phyloP scores from a whole-genome alignment of 768 basidiomycete genomes.

The Psilocybe cubensis region DNA sequence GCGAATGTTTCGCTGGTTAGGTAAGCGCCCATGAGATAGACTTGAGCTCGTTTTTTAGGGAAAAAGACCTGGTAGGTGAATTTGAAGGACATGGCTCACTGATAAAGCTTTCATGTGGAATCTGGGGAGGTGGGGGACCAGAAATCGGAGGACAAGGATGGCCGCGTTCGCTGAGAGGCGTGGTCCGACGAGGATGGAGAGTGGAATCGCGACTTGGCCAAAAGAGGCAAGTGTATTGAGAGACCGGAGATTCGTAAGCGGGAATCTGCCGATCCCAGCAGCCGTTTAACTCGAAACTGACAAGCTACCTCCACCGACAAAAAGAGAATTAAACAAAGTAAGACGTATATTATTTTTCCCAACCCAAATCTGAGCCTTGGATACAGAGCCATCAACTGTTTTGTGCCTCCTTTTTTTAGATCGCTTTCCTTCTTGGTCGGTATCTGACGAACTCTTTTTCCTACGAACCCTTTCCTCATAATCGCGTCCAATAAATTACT shows the following conservation, averaged over 20 bases:
- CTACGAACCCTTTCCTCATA: slow-evolving; percentile 35
- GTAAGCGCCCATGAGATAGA: no score
- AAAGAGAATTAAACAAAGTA: slow-evolving; percentile 18
- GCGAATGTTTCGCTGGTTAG: slow-evolving; percentile 10
- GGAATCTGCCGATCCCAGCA: slow-evolving; percentile 37
- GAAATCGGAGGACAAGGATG: slow-evolving; percentile 32
- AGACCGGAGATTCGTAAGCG: slow-evolving; percentile 26
- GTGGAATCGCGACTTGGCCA: slow-evolving; percentile 12
- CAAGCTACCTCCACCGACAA: slow-evolving; percentile 29
- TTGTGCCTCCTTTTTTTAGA: slow-evolving; percentile 36
- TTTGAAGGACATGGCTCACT: neutral
- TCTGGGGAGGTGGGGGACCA: neutral
- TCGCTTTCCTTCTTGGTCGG: slow-evolving; percentile 38
- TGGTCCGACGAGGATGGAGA: slow-evolving; percentile 45
- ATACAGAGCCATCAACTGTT: slow-evolving; percentile 46
- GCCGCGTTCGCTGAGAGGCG: slow-evolving; percentile 39
- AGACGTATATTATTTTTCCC: slow-evolving; percentile 17
- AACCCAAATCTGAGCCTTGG: slow-evolving; percentile 40
- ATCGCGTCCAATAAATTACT: slow-evolving; percentile 39
- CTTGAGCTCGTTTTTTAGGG: no score
- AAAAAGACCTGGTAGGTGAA: neutral
- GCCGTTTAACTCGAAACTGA: slow-evolving; percentile 14
- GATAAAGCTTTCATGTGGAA: neutral
- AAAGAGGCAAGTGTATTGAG: slow-evolving; percentile 5
- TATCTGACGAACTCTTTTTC: slow-evolving; percentile 34